Conservation (phyloP, 2,329 filamentous ascomycete genomes). For the Colletotrichum shisoi region DNA sequence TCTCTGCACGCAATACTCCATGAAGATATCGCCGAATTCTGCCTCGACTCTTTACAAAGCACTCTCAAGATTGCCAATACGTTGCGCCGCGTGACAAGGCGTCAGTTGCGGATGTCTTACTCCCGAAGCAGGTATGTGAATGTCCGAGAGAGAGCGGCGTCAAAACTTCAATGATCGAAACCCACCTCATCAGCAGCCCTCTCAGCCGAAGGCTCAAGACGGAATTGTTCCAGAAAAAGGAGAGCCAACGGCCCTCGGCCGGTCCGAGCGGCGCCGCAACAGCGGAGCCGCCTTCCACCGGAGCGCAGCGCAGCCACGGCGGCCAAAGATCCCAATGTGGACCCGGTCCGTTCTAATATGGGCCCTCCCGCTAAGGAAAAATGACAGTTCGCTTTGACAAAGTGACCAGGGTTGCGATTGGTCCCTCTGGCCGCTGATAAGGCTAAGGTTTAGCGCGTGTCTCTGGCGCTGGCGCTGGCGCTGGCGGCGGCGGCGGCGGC, state of each 20-base stretch:
- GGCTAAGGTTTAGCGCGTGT: slow-evolving; percentile 35
- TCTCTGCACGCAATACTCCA: neutral
- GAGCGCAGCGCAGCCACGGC: slow-evolving; percentile 19
- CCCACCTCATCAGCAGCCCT: neutral
- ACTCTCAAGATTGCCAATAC: too few species aligned
- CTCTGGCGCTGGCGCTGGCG: neutral
- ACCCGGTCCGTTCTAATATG: neutral
- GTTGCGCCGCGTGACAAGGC: too few species aligned
- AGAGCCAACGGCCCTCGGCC: slow-evolving; percentile 19
- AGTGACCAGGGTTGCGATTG: slow-evolving; percentile 29
- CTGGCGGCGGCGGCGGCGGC: too few species aligned
- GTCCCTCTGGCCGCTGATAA: slow-evolving; percentile 32
- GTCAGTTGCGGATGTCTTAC: neutral
- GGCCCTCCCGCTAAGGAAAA: slow-evolving; percentile 13
- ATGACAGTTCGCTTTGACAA: slow-evolving; percentile 39
- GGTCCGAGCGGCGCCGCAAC: slow-evolving; percentile 18
- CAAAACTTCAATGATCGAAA: too few species aligned
- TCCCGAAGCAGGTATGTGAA: neutral
- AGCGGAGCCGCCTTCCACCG: slow-evolving; percentile 4
- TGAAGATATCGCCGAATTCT: too few species aligned
- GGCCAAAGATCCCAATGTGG: slow-evolving; percentile 9
- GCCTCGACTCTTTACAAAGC: too few species aligned
- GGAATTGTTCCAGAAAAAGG: slow-evolving; percentile 19
- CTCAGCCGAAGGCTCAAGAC: neutral
- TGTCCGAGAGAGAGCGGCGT: too few species aligned